Evolutionary conservation across 202 grass and related monocot genomes (phyloP), one percentile per base, ranked within the genome.

Genomic region (Brachypodium distachyon): DNA sequence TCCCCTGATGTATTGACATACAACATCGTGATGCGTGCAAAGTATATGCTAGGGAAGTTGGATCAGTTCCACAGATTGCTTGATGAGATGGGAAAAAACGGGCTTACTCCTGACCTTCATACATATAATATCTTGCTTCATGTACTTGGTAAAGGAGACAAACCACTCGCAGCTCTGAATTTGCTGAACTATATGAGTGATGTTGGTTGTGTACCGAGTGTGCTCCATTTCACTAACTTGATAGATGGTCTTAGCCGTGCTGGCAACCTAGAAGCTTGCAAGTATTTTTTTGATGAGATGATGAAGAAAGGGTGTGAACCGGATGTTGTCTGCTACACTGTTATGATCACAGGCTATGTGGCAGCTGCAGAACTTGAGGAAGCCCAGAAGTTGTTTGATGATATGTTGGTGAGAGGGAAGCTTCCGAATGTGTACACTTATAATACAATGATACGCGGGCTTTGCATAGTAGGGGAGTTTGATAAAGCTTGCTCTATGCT

Each of bases 211-310:
- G 55, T 81, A 49, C 91, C 95, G 0, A 94, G 57, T 90, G 89
- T 94, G 32, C 91, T 97, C 32, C 91, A 94, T 94, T 97, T 97
- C 77, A 97, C 95, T 53, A 97, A 93, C 59, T 81, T 97, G 89
- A 94, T 97, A 7, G 91, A 97, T 61, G 91, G 95, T 76, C 87
- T 97, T 67, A 93, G 95, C 73, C 91, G 89, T 80, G 87, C 87
- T 32, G 89, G 91, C 28, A 97, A 97, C 72, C 74, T 97, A 64
- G 84, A 94, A 86, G 91, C 95, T 17, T 98, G 89, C 85, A 88
- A 75, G 70, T 94, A 97, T 74, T 97, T 97, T 73, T 97, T 87
- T 46, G 89, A 94, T 28, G 91, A 94, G 87, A 97, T 97, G 95
- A 16, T 97, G 32, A 92, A 94, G 58, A 97, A 90, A 91, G 91